A percentile compares a stretch with the other conserved stretches of the same genome.
Evolutionary conservation across 768 basidiomycete genomes (phyloP).

Genomic region (Sarcodon aspratus): DNA sequence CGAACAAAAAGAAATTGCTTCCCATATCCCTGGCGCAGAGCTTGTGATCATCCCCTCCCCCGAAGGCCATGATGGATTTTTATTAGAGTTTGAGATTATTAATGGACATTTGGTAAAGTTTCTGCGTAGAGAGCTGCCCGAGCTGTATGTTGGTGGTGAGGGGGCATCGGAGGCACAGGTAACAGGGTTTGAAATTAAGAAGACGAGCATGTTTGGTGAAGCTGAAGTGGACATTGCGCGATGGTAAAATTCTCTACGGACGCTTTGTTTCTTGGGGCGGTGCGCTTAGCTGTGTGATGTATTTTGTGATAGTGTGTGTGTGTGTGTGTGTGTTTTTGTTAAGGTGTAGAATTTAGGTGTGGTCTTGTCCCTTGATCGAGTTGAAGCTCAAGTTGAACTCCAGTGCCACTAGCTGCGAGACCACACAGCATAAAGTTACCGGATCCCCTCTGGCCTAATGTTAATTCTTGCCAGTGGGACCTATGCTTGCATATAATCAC

Average conservation of each 20-base stretch:
- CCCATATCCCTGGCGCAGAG: conserved; percentile 66
- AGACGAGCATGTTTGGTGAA: conserved; percentile 94
- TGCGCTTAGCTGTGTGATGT: too few relatives aligned
- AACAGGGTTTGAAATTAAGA: conserved; percentile 61
- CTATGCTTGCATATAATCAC: too few relatives aligned
- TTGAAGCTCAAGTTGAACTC: too few relatives aligned
- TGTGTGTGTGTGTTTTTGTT: too few relatives aligned
- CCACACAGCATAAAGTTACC: too few relatives aligned
- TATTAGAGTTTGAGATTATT: conserved; percentile 94
- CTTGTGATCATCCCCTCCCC: conserved; percentile 74
- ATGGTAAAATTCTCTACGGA: conserved; percentile 45
- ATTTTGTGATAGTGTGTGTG: too few relatives aligned
- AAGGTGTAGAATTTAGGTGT: too few relatives aligned
- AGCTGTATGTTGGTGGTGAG: conserved; percentile 36
- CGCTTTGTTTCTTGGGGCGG: background rate
- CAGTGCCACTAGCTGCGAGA: too few relatives aligned
- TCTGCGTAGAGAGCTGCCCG: conserved; percentile 63
- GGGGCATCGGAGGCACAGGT: conserved; percentile 25
- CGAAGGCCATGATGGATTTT: conserved; percentile 95
- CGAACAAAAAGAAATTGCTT: conserved; percentile 80
- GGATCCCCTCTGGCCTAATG: too few relatives aligned
- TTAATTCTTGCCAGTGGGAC: too few relatives aligned
- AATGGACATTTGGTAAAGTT: conserved; percentile 66
- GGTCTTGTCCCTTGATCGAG: too few relatives aligned
- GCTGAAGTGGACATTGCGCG: conserved; percentile 86